Base-by-base conservation (phyloP, 345 rosid species). In the Reutealis trisperma region DNA sequence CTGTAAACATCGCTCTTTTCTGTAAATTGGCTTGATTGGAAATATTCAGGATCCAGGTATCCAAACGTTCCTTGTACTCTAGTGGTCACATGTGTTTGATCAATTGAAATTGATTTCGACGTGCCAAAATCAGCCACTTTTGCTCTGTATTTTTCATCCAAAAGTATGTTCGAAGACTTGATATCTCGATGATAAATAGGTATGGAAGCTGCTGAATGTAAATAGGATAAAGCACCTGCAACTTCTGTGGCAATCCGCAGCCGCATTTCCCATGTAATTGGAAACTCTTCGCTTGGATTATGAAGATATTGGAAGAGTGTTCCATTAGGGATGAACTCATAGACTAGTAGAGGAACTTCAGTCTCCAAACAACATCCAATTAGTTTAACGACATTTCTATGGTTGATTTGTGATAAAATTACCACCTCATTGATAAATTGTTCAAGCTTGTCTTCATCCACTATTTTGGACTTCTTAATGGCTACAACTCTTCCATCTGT, bases 401-500 rank as follows among this genome's bases (percentile, higher is more conserved):
- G 70, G 24, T 65, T 65, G 14, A 65, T 41, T 11, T 65, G 51
- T 41, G 70, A 65, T 21, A 65, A 41, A 37, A 65, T 65, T 11
- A 65, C 70, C 27, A 65, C 70, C 25, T 65, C 70, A 41, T 65
- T 65, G 49, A 65, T 41, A n/a, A 65, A 41, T n/a, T 41, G 51
- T 15, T 65, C 70, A 12, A 65, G 49, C 25, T 65, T 65, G 27
- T 65, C 70, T 65, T 65, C 70, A 21, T 65, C 70, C 1, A 65
- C 70, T 4, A 65, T 24, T 65, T 37, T 41, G 6, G 70, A 65
- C 27, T 65, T 65, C 15, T 65, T 65, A 41, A 65, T 41, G 21
- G 70, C 70, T 7, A 65, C 70, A 65, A 65, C 70, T 41, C 70
- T 65, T 10, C 70, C 70, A 37, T 65, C 51, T 21, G 51, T 65